Conservation (phyloP, 257 asterid genomes). For the Capsicum pubescens region DNA sequence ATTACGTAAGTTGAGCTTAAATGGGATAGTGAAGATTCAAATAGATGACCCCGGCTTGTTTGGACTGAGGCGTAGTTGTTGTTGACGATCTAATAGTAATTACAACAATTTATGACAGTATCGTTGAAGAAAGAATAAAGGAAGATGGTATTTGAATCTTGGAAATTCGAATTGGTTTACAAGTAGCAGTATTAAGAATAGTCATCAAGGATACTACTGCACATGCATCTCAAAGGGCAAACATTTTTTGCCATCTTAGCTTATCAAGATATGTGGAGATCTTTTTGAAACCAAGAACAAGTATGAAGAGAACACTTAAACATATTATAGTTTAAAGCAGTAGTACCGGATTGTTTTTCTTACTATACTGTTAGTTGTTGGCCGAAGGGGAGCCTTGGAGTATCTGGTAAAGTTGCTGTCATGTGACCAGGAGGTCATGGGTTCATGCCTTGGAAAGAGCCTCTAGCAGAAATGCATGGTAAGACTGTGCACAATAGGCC, state of each 20-base stretch:
- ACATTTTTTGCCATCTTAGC: background rate
- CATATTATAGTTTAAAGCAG: background rate
- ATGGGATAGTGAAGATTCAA: too few species aligned
- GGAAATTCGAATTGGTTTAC: background rate
- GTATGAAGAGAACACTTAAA: background rate
- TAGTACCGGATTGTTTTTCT: background rate
- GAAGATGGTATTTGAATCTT: background rate
- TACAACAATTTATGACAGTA: background rate
- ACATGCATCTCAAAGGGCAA: background rate
- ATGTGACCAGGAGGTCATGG: too few species aligned
- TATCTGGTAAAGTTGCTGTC: too few species aligned
- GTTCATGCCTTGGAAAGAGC: too few species aligned
- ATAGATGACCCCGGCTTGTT: too few species aligned
- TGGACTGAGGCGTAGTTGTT: too few species aligned
- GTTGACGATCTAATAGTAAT: background rate
- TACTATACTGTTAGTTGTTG: background rate
- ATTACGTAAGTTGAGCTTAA: background rate
- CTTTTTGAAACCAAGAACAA: background rate
- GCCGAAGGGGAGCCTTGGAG: too few species aligned
- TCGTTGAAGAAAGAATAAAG: background rate
- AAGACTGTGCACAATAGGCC: too few species aligned
- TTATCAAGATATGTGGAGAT: background rate
- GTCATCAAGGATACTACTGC: background rate
- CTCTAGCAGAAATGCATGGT: too few species aligned
- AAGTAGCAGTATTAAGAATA: background rate